Conservation (phyloP, 495 filamentous ascomycete species). For the Penicillium salamii region DNA sequence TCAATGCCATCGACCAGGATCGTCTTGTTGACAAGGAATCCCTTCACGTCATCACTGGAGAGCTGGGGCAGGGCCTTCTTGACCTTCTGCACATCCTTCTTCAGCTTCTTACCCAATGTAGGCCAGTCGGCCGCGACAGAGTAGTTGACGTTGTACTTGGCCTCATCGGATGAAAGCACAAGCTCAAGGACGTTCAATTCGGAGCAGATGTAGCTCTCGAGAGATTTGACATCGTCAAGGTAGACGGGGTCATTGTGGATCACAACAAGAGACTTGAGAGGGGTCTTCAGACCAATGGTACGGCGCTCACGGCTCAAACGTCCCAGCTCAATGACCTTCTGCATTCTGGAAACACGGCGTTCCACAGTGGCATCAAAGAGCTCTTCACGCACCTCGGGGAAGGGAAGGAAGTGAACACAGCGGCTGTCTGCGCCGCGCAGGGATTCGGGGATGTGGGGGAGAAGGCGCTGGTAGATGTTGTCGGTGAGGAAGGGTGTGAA, state of each 20-base stretch:
- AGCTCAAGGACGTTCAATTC: conserved; percentile 88
- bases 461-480: conserved; percentile 85
- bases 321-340: conserved; percentile 87
- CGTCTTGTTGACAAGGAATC: conserved; percentile 64
- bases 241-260: conserved; percentile 83
- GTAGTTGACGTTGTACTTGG: conserved; percentile 87
- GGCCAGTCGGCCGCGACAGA: conserved; percentile 88
- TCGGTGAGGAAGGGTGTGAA: conserved; percentile 97
- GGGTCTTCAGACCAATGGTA: conserved; percentile 82
- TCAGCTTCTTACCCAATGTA: conserved; percentile 91
- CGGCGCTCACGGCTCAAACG: conserved; percentile 83
- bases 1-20: conserved; percentile 82
- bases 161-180: conserved; percentile 83
- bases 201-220: conserved; percentile 81
- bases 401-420: conserved; percentile 88
- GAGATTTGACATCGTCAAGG: conserved; percentile 78
- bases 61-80: conserved; percentile 84
- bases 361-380: conserved; percentile 87
- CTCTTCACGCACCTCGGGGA: conserved; percentile 82
- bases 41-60: conserved; percentile 72
- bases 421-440: conserved; percentile 66
- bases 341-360: conserved; percentile 85
- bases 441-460: conserved; percentile 69
- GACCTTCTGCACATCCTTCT: conserved; percentile 86
- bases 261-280: conserved; percentile 84